Conservation (phyloP, 1,284 basidiomycete genomes). For the Trametes hirsuta region DNA sequence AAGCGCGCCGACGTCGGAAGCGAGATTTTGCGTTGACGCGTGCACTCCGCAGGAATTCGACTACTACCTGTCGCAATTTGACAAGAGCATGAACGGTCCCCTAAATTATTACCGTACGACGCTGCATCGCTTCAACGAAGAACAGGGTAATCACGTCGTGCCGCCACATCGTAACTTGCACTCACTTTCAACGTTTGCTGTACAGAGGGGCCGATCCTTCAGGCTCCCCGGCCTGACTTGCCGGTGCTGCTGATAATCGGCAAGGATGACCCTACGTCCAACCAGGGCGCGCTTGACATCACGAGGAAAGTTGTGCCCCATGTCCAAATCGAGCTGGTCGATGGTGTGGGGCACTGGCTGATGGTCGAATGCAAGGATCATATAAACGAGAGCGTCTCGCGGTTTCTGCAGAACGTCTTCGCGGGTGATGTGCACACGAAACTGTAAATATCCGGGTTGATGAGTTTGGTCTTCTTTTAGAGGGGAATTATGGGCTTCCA, state of each 20-base stretch:
- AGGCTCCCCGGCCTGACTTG: slow-evolving; percentile 46
- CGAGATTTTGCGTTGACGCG: background rate
- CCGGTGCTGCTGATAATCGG: slow-evolving; percentile 69
- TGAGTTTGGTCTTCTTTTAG: background rate
- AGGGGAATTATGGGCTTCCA: background rate
- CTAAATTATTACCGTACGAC: slow-evolving; percentile 72
- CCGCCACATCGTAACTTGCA: background rate
- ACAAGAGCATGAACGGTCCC: slow-evolving; percentile 64
- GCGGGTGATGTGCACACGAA: slow-evolving; percentile 21
- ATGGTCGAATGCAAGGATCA: slow-evolving; percentile 60
- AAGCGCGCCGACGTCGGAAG: background rate
- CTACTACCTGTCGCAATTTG: slow-evolving; percentile 49
- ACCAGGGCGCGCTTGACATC: slow-evolving; percentile 31
- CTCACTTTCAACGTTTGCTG: slow-evolving; percentile 17
- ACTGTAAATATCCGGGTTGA: slow-evolving; percentile 14
- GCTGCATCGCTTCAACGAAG: slow-evolving; percentile 62
- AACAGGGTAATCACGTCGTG: slow-evolving; percentile 47
- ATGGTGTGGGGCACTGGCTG: slow-evolving; percentile 67
- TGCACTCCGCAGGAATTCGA: slow-evolving; percentile 48
- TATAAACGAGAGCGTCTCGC: slow-evolving; percentile 48
- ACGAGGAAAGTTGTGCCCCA: slow-evolving; percentile 50
- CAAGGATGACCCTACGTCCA: slow-evolving; percentile 48
- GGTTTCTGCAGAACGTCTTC: slow-evolving; percentile 43
- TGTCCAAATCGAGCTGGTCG: slow-evolving; percentile 52
- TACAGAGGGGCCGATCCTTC: slow-evolving; percentile 44